A percentile compares a stretch with the other conserved stretches of the same genome.
Conservation (phyloP, 352 stramenopile species). For the Phytopythium cucurbitacearum region DNA sequence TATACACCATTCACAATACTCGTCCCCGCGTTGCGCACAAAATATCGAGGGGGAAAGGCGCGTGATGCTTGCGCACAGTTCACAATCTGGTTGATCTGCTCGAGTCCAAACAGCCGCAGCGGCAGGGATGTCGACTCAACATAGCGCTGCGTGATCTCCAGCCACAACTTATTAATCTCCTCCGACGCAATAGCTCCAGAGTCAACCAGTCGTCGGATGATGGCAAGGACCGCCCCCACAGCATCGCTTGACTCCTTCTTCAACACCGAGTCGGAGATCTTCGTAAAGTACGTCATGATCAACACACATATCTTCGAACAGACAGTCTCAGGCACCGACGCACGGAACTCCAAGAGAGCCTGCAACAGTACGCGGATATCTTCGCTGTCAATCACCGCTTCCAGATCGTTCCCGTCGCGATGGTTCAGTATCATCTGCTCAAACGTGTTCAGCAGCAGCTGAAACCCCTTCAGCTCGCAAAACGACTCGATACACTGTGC, state of each 20-base stretch:
- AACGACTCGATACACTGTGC: constrained; percentile 81
- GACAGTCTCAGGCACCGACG: constrained; percentile 56
- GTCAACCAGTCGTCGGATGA: constrained; percentile 79
- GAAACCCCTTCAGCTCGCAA: constrained; percentile 77
- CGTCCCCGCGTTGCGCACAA: constrained; percentile 89
- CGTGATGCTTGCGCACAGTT: constrained; percentile 74
- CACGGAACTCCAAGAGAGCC: constrained; percentile 72
- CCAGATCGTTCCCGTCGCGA: constrained; percentile 33
- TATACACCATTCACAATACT: constrained; percentile 93
- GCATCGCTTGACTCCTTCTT: constrained; percentile 86
- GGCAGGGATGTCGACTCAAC: constrained; percentile 91
- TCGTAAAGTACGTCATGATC: constrained; percentile 83
- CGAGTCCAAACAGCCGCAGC: constrained; percentile 92
- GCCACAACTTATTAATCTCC: constrained; percentile 73
- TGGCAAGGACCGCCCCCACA: constrained; percentile 72
- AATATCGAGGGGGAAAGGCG: constrained; percentile 85
- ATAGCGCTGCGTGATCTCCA: constrained; percentile 78
- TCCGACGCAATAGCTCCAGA: constrained; percentile 40
- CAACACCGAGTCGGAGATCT: constrained; percentile 66
- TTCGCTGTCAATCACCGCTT: constrained; percentile 67
- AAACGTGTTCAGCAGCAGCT: constrained; percentile 64
- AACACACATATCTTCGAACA: constrained; percentile 64
- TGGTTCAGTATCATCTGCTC: constrained; percentile 63
- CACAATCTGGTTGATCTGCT: constrained; percentile 93
- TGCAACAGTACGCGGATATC: constrained; percentile 79